A percentile compares a stretch with the other conserved stretches of the same genome.
Conservation (phyloP, 2,329 filamentous ascomycete species). For the Parasarocladium wereldwijsianum region DNA sequence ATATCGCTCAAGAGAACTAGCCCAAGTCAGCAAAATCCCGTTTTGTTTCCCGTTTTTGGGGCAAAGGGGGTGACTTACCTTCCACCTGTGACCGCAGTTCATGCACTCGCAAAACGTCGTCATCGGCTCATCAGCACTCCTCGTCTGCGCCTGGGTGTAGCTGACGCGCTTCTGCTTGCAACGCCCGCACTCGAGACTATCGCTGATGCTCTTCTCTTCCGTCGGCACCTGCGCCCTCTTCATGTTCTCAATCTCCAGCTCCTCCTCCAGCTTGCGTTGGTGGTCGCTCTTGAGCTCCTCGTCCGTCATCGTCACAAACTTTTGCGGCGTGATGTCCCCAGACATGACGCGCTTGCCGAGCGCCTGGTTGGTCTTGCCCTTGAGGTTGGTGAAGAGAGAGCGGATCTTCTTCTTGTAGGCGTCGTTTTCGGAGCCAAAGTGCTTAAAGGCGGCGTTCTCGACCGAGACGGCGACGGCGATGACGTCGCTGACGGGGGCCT, state of each 20-base stretch:
- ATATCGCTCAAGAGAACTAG: constrained; percentile 2
- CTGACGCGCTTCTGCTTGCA: constrained; percentile 90
- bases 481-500: constrained; percentile 55
- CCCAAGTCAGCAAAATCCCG: not conserved
- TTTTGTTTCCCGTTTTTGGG: constrained; percentile 4
- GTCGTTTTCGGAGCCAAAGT: constrained; percentile 54
- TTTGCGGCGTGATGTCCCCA: constrained; percentile 55
- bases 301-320: constrained; percentile 74
- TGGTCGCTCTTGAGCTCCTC: constrained; percentile 85
- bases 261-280: constrained; percentile 59
- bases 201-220: constrained; percentile 79
- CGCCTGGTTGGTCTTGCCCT: constrained; percentile 73
- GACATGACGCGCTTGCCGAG: constrained; percentile 63
- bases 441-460: constrained; percentile 60
- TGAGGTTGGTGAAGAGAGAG: constrained; percentile 87
- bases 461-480: constrained; percentile 67
- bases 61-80: constrained; percentile 31
- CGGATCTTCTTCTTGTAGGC: constrained; percentile 82
- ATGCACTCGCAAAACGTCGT: constrained; percentile 62
- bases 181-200: constrained; percentile 76
- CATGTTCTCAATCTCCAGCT: constrained; percentile 84
- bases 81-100: constrained; percentile 56
- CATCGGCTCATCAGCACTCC: constrained; percentile 89
- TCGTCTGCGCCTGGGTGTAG: constrained; percentile 91
- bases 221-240: constrained; percentile 91